Evolutionary conservation across 352 stramenopile species (phyloP), one percentile per base, ranked within the genome.

Genomic region (Phytophthora podocarpi): DNA sequence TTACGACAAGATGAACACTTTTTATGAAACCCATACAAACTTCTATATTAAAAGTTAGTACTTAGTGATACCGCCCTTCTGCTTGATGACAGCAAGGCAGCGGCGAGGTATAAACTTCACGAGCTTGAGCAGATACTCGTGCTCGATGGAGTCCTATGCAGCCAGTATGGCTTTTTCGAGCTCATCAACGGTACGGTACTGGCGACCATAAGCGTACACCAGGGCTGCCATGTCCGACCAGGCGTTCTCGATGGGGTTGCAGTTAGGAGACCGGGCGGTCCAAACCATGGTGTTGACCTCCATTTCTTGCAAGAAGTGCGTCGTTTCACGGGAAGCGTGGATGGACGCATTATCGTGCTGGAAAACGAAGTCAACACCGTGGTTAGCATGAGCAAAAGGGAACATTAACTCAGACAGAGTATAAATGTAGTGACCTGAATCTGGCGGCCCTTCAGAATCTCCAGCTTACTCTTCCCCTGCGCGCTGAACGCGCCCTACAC

Each of bases 271-370:
- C 4, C 37, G 37, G 12, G 37, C 20, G 2, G 21, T 6, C 18
- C 37, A 31, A 1, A 16, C 20, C 37, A 36, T 36, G 10, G 31
- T 36, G 31, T 2, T 36, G 31, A 36, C n/a, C 18, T 5, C 37
- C n/a, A n/a, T n/a, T n/a, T n/a, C n/a, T n/a, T n/a, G n/a, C n/a
- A n/a, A n/a, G n/a, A n/a, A n/a, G n/a, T n/a, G n/a, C n/a, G n/a
- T n/a, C n/a, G n/a, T n/a, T n/a, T n/a, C n/a, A n/a, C n/a, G n/a
- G n/a, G n/a, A n/a, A n/a, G n/a, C n/a, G n/a, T n/a, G n/a, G n/a
- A n/a, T n/a, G n/a, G n/a, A n/a, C n/a, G 42, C 42, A 39, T 50
- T 50, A 20, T 50, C 26, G 26, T 50, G 27, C 27, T 50, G 42
- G 16, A 50, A 50, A 16, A 37, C 27, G 9, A 36, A 50, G 16